Percentiles rank a stretch among this genome's conserved stretches.
Conservation (phyloP, 164 flowering plant genomes). For the Annona squamosa region DNA sequence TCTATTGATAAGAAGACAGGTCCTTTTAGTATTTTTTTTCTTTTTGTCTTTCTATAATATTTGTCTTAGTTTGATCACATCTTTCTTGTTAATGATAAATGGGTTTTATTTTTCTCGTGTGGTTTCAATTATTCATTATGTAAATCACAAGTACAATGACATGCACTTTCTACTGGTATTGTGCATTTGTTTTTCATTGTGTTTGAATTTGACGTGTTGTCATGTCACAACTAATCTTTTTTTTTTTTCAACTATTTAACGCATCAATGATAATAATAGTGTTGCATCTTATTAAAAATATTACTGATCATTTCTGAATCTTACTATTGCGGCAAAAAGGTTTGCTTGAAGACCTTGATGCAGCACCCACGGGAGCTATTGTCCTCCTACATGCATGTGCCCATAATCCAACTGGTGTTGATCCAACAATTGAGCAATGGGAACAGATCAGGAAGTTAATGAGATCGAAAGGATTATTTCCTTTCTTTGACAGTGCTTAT, state of each 20-base stretch:
- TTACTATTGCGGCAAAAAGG: constrained; percentile 31
- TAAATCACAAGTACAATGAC: not conserved
- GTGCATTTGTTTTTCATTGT: not conserved
- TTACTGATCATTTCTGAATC: not conserved
- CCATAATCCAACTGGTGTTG: constrained; percentile 99
- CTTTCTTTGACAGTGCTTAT: constrained; percentile 99
- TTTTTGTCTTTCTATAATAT: too few species aligned
- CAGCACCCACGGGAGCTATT: constrained; percentile 86
- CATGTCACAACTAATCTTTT: not conserved
- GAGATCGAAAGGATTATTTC: constrained; percentile 71
- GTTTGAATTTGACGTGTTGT: not conserved
- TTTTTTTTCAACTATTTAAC: too few species aligned
- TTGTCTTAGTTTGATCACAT: too few species aligned
- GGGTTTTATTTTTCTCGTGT: too few species aligned
- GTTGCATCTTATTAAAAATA: not conserved
- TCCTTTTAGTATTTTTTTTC: too few species aligned
- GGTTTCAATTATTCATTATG: too few species aligned
- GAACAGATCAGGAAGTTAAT: constrained; percentile 85
- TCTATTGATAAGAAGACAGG: too few species aligned
- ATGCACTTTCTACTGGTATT: not conserved
- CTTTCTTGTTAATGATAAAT: too few species aligned
- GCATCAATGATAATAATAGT: too few species aligned
- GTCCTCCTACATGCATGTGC: constrained; percentile 99
- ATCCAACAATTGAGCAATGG: constrained; percentile 92
- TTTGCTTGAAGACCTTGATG: constrained; percentile 74